Evolutionary conservation across 768 basidiomycete genomes (phyloP), one percentile per base, ranked within the genome.

Genomic region (Sporobolomyces roseus): DNA sequence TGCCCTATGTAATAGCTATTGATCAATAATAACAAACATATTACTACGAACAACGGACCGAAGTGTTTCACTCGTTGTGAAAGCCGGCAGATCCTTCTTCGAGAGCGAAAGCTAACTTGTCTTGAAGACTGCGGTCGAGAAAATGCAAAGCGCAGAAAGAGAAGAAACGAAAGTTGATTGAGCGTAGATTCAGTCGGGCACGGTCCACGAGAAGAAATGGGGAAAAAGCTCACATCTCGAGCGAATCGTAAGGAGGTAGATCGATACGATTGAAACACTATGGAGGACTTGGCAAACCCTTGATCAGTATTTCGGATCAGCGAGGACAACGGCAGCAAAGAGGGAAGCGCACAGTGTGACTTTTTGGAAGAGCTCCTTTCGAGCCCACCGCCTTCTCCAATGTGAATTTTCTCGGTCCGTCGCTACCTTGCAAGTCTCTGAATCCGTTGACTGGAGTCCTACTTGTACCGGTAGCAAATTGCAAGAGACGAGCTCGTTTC

Each of bases 391-490:
- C 65, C 81, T 97, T 98, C 80, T 99, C 96, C 76, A 99, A 97
- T 16, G 96, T 98, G 80, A 99, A 99, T 53, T 93, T 84, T 53
- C 93, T 82, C 29, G 93, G 94, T 6, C 94, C 96, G 78, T 99
- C 96, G 3, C 91, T 93, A 21, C 96, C 96, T 80, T 98, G 94
- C 21, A 99, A 80, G 75, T 98, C 96, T 79, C 96, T 96, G 85
- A 99, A 99, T 0, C 96, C 96, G 76, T 96, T 96, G 79, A 96
- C 92, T 17, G 94, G 94, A 68, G 94, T 93, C 70, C 94, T 61
- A n/a, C 62, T 65, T 16, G 68, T 70, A 5, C 72, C 70, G 25
- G 70, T 66, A 10, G 65, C 48, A 77, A 98, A 98, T 79, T 97
- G 94, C 63, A 98, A 82, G 54, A 97, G 80, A 41, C 94, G 90